Conservation (phyloP, 306 rosid genomes). For the Vigna angularis region DNA sequence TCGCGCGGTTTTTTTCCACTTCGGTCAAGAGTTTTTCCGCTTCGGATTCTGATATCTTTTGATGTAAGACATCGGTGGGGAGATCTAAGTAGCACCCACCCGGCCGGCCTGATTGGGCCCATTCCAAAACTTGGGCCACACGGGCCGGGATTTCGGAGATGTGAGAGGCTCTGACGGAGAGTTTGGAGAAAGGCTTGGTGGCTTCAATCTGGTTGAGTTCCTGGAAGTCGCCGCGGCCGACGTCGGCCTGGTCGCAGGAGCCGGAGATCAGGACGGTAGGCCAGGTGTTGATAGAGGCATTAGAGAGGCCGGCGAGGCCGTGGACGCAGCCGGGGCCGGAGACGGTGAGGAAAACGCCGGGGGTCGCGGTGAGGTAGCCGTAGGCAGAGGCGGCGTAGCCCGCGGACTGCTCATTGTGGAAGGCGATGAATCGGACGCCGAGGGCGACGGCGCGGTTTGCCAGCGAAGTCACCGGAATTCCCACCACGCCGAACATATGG, state of each 20-base stretch:
- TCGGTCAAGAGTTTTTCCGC: slow-evolving; percentile 62
- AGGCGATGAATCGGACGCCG: slow-evolving; percentile 83
- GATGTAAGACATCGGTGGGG: slow-evolving; percentile 86
- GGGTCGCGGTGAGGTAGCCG: slow-evolving; percentile 79
- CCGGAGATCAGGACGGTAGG: slow-evolving; percentile 93
- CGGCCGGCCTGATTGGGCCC: slow-evolving; percentile 68
- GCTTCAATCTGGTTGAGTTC: slow-evolving; percentile 90
- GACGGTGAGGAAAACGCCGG: slow-evolving; percentile 92
- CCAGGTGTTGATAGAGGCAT: slow-evolving; percentile 84
- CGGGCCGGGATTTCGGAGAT: slow-evolving; percentile 68
- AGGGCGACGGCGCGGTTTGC: slow-evolving; percentile 84
- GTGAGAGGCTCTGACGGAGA: slow-evolving; percentile 66
- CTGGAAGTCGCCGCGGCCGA: slow-evolving; percentile 98
- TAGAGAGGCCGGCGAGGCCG: slow-evolving; percentile 92
- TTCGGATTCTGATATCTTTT: slow-evolving; percentile 61
- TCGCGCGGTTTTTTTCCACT: slow-evolving; percentile 42
- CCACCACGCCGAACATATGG: slow-evolving; percentile 96
- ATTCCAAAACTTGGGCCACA: slow-evolving; percentile 62
- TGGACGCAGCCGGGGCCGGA: slow-evolving; percentile 98
- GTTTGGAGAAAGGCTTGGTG: slow-evolving; percentile 74
- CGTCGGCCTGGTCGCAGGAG: slow-evolving; percentile 75
- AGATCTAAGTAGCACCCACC: slow-evolving; percentile 90
- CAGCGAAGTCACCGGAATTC: slow-evolving; percentile 92
- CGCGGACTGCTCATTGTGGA: slow-evolving; percentile 97
- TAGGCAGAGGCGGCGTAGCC: slow-evolving; percentile 98